Evolutionary conservation across 2,329 filamentous ascomycete genomes (phyloP).

Genomic region (Apiospora sp.): DNA sequence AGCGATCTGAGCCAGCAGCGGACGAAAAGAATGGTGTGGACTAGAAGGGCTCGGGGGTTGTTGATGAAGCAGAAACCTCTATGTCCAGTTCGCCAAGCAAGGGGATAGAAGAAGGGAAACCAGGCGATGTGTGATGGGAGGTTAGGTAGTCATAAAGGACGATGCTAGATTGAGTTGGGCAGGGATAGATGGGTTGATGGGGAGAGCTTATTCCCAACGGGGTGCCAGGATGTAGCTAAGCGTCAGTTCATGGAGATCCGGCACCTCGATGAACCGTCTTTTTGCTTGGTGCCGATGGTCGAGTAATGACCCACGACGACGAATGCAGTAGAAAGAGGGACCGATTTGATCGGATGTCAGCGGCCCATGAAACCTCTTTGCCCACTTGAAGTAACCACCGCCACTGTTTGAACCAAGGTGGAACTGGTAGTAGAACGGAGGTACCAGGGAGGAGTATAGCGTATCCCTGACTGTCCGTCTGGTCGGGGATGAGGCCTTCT

Average conservation of each 20-base stretch:
- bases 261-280: conserved; percentile 19
- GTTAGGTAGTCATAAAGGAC: conserved; percentile 51
- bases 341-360: conserved; percentile 47
- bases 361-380: conserved; percentile 49
- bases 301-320: conserved; percentile 17
- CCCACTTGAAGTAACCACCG: conserved; percentile 32
- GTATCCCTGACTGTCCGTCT: conserved; percentile 16
- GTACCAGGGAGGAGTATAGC: conserved; percentile 4
- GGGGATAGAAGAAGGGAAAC: conserved; percentile 44
- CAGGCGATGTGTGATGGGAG: conserved; percentile 40
- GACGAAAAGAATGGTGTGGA: conserved; percentile 49
- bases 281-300: conserved; percentile 4
- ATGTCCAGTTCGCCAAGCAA: conserved; percentile 53
- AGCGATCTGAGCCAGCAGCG: conserved; percentile 70
- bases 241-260: conserved; percentile 21
- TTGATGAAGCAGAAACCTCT: conserved; percentile 45
- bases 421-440: conserved; percentile 20
- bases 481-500: conserved; percentile 10
- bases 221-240: conserved; percentile 6
- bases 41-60: conserved; percentile 46
- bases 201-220: conserved; percentile 16
- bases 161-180: conserved; percentile 14
- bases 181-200: conserved; percentile 21
- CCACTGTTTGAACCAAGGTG: conserved; percentile 21
- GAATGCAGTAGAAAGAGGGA: conserved; percentile 30